Conservation (phyloP, 805 yeast species). For the Sporopachydermia lactativora region DNA sequence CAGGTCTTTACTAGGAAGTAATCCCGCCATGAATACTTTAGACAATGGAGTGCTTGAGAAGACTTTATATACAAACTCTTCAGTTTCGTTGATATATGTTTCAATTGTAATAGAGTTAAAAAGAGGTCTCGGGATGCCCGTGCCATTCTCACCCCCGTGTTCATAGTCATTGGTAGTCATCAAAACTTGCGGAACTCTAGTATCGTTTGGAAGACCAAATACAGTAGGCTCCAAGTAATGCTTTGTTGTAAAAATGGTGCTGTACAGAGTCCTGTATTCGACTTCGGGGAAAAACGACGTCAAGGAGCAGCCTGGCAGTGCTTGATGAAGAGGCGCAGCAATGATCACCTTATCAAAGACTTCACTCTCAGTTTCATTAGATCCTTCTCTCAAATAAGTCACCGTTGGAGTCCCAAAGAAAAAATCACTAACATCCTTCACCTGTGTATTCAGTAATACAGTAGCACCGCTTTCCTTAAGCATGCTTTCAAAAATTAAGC, state of each 20-base stretch:
- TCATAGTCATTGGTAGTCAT: constrained; percentile 7
- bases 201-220: constrained; percentile 10
- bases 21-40: constrained; percentile 9
- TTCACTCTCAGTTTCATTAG: constrained; percentile 6
- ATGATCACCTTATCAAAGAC: constrained; percentile 29
- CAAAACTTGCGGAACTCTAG: constrained; percentile 9
- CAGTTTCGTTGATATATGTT: constrained; percentile 15
- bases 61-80: constrained; percentile 27
- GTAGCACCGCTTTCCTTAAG: constrained; percentile 22
- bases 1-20: constrained; percentile 13
- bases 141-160: constrained; percentile 6
- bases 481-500: constrained; percentile 27
- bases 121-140: constrained; percentile 6
- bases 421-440: constrained; percentile 12
- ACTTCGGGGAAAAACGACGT: constrained; percentile 10
- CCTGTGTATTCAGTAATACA: constrained; percentile 17
- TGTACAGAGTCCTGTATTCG: constrained; percentile 27
- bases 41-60: constrained; percentile 20
- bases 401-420: not conserved
- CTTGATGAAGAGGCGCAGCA: constrained; percentile 27
- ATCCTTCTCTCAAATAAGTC: not conserved
- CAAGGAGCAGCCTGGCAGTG: constrained; percentile 14
- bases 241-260: constrained; percentile 21
- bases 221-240: constrained; percentile 11
- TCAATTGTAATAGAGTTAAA: constrained; percentile 24